These are phyloP conservation scores for Candida maltosa DNA, from an alignment of 805 yeast genomes.

Conservation along the genomic window DNA sequence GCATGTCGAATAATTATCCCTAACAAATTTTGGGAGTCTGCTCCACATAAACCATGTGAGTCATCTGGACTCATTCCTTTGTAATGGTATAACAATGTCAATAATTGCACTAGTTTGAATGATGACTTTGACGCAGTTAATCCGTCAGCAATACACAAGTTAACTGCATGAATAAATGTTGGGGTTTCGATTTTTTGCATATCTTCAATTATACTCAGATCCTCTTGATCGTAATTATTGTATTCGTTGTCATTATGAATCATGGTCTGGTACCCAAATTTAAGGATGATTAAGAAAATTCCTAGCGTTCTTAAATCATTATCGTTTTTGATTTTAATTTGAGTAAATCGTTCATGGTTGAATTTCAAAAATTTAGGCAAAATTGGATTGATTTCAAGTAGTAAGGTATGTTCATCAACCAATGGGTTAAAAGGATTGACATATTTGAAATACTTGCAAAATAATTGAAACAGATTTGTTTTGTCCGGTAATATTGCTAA, in stretches of 20 bases:
- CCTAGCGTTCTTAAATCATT: slow-evolving; percentile 29
- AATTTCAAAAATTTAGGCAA: slow-evolving; percentile 21
- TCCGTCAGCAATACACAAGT: slow-evolving; percentile 33
- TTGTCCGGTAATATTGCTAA: slow-evolving; percentile 28
- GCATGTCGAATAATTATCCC: slow-evolving; percentile 38
- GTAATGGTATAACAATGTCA: slow-evolving; percentile 31
- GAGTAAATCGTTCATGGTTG: slow-evolving; percentile 14
- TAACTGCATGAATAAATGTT: slow-evolving; percentile 25
- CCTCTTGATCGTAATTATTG: slow-evolving; percentile 24
- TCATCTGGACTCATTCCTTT: slow-evolving; percentile 39
- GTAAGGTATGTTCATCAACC: slow-evolving; percentile 25
- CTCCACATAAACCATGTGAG: slow-evolving; percentile 38
- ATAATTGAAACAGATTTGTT: slow-evolving; percentile 20
- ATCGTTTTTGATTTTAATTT: slow-evolving; percentile 24
- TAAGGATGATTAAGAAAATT: slow-evolving; percentile 23
- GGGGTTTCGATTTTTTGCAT: slow-evolving; percentile 25
- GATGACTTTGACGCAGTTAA: slow-evolving; percentile 27
- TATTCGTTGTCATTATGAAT: slow-evolving; percentile 30
- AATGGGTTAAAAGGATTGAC: slow-evolving; percentile 39
- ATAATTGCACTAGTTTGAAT: slow-evolving; percentile 32
- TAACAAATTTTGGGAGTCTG: slow-evolving; percentile 35
- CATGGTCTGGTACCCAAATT: slow-evolving; percentile 38
- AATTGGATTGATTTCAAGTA: slow-evolving; percentile 21
- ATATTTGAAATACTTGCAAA: slow-evolving; percentile 32
- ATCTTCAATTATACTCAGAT: slow-evolving; percentile 25